Percentiles rank a stretch among this genome's conserved stretches.
phyloP scores from a whole-genome alignment of 257 asterid species.

The Voacanga thouarsii region DNA sequence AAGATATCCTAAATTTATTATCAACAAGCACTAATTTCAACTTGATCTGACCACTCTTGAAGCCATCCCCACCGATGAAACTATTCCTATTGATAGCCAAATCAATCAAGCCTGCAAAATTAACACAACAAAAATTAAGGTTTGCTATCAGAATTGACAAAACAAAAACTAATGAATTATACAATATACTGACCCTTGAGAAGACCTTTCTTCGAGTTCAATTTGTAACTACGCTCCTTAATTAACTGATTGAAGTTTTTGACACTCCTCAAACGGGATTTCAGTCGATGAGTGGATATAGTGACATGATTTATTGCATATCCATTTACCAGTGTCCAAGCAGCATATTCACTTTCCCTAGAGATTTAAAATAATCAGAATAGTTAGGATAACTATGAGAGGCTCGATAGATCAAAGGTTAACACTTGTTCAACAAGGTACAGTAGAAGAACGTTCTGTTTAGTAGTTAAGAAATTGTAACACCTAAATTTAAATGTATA shows the following conservation, averaged over 20 bases:
- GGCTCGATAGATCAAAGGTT: background rate
- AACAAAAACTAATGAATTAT: too few species aligned
- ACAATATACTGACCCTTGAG: conserved; percentile 61
- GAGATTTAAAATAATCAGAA: conserved; percentile 11
- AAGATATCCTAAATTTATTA: too few species aligned
- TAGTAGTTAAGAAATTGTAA: background rate
- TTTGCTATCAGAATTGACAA: conserved; percentile 34
- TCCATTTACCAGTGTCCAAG: conserved; percentile 97
- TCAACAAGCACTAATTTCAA: conserved; percentile 97
- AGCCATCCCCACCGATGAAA: conserved; percentile 94
- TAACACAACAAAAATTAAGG: background rate
- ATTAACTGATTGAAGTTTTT: conserved; percentile 63
- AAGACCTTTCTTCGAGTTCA: conserved; percentile 90
- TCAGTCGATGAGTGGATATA: conserved; percentile 75
- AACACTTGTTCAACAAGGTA: too few species aligned
- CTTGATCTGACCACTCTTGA: conserved; percentile 98
- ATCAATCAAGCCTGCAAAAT: conserved; percentile 65
- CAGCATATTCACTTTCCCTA: conserved; percentile 98
- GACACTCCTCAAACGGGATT: conserved; percentile 55
- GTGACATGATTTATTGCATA: conserved; percentile 81
- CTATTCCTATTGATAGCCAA: conserved; percentile 77
- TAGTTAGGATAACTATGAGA: background rate
- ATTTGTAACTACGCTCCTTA: conserved; percentile 73
- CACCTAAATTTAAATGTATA: background rate
- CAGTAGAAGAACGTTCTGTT: background rate